Conservation (phyloP, 768 basidiomycete genomes). For the Lepiota brunneoincarnata region DNA sequence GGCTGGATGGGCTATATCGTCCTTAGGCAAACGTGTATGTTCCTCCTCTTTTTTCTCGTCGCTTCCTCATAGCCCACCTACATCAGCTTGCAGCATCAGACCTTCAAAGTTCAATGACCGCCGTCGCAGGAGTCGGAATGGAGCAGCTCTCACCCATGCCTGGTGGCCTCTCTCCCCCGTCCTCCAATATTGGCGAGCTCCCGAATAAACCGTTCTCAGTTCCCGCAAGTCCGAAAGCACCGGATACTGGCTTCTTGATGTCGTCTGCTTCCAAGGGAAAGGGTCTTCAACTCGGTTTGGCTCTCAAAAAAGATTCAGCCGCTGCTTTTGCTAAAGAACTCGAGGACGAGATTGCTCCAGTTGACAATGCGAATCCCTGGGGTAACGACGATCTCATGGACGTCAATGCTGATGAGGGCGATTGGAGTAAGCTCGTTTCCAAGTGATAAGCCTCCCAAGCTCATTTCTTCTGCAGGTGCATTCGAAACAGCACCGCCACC, state of each 20-base stretch:
- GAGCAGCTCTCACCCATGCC: conserved; percentile 14
- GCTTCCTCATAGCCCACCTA: neutral
- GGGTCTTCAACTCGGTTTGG: conserved; percentile 66
- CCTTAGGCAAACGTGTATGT: conserved; percentile 75
- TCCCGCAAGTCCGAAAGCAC: conserved; percentile 9
- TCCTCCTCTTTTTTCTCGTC: neutral
- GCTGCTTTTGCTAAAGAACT: conserved; percentile 48
- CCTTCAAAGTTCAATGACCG: conserved; percentile 63
- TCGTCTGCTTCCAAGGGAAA: conserved; percentile 39
- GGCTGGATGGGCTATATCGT: conserved; percentile 96
- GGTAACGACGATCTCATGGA: conserved; percentile 85
- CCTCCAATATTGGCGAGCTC: conserved; percentile 23
- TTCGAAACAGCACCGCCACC: conserved; percentile 63
- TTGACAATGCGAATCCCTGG: conserved; percentile 57
- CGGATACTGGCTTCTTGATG: conserved; percentile 4
- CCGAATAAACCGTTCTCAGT: conserved; percentile 18
- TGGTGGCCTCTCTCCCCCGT: conserved; percentile 15
- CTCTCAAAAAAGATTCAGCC: conserved; percentile 22
- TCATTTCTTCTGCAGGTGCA: conserved; percentile 46
- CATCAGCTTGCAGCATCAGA: conserved; percentile 70
- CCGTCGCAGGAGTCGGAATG: conserved; percentile 43
- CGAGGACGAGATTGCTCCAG: conserved; percentile 54
- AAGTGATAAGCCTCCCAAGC: neutral
- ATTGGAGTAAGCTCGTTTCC: conserved; percentile 75
- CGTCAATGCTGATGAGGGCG: conserved; percentile 87